Evolutionary conservation across 2,329 filamentous ascomycete species (phyloP).

Genomic region (Colletotrichum sp.): DNA sequence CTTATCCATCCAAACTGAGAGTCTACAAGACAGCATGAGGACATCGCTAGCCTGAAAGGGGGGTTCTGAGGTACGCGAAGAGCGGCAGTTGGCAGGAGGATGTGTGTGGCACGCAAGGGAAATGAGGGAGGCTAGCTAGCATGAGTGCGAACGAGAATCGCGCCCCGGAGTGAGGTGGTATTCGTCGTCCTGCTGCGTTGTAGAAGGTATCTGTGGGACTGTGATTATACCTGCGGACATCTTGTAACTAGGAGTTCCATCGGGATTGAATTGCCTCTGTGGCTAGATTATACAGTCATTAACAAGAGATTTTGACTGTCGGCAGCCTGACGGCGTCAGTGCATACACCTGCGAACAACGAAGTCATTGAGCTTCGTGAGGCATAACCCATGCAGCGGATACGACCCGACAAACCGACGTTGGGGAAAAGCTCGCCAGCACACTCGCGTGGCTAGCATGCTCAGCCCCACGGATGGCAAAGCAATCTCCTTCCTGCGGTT

Average conservation of each 20-base stretch:
- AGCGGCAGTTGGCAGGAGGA: background rate
- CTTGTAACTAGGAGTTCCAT: constrained; percentile 3
- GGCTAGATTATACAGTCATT: constrained; percentile 12
- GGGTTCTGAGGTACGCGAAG: background rate
- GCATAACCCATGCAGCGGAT: background rate
- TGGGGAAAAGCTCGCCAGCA: background rate
- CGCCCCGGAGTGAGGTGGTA: background rate
- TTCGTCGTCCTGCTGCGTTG: background rate
- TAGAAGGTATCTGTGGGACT: constrained; percentile 8
- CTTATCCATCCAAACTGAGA: background rate
- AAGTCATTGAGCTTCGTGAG: background rate
- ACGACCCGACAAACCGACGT: background rate
- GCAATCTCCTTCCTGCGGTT: background rate
- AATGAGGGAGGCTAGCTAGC: background rate
- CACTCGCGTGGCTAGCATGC: background rate
- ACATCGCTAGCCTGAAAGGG: background rate
- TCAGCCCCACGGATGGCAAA: background rate
- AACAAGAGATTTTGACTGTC: background rate
- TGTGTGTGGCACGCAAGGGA: background rate
- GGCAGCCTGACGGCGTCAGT: background rate
- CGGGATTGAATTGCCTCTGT: constrained; percentile 1
- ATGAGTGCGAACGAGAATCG: background rate
- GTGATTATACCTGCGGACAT: constrained; percentile 12
- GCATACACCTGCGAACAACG: background rate
- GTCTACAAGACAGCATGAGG: background rate